These are phyloP conservation scores for Avena insularis DNA, from an alignment of 176 grass and related monocot species.

Conservation along the genomic window DNA sequence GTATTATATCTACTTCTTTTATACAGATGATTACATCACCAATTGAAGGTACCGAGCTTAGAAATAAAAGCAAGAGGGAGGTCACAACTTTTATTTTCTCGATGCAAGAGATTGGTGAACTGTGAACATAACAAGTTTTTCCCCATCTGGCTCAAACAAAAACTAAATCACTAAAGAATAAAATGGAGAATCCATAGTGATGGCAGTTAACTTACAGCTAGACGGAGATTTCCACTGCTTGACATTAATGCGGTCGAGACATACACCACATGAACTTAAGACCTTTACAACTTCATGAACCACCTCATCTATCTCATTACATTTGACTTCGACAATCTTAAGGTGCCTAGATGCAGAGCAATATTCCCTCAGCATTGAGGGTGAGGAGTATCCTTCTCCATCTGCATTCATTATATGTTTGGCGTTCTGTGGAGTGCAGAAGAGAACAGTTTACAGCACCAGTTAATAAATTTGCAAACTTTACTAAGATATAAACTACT, in stretches of 20 bases:
- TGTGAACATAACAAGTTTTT: neutral
- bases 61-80: neutral
- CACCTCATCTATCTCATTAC: neutral
- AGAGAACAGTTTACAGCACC: neutral
- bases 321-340: neutral
- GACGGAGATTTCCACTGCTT: neutral
- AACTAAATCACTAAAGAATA: neutral
- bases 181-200: neutral
- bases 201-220: neutral
- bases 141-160: neutral
- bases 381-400: neutral
- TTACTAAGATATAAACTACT: neutral
- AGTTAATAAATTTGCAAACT: neutral
- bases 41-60: neutral
- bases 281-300: neutral
- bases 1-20: neutral
- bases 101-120: neutral
- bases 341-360: neutral
- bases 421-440: neutral
- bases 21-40: neutral
- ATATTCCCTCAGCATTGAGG: neutral
- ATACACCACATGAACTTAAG: neutral
- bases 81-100: neutral
- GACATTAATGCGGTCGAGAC: neutral
- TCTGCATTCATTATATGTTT: neutral